A percentile compares a stretch with the other conserved stretches of the same genome.
phyloP scores from a whole-genome alignment of 2,329 filamentous ascomycete species.

The Scopulariopsis brevicaulis region DNA sequence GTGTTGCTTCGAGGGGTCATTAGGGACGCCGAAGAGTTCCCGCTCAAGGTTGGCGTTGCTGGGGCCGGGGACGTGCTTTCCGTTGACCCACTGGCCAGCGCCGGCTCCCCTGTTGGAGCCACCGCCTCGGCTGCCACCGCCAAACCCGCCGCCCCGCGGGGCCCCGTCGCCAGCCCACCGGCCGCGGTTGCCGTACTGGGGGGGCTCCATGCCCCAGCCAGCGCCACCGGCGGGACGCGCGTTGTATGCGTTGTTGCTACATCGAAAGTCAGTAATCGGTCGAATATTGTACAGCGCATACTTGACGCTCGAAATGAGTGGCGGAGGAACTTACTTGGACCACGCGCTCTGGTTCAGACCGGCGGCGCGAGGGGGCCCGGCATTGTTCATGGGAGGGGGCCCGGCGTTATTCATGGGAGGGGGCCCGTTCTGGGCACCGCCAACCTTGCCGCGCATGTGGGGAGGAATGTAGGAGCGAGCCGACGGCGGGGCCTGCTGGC shows the following conservation, averaged over 20 bases:
- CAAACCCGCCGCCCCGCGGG: constrained; percentile 27
- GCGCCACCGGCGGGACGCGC: constrained; percentile 15
- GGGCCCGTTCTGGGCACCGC: constrained; percentile 11
- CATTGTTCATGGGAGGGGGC: constrained; percentile 28
- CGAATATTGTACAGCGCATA: not conserved
- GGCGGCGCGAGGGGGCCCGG: constrained; percentile 19
- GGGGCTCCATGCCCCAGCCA: constrained; percentile 11
- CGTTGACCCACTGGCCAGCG: constrained; percentile 92
- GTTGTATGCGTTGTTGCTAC: constrained; percentile 35
- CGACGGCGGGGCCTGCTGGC: constrained; percentile 22
- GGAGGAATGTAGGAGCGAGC: constrained; percentile 71
- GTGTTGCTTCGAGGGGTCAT: constrained; percentile 90
- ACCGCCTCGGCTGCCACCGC: constrained; percentile 24
- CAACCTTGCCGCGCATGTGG: constrained; percentile 59
- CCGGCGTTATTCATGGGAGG: constrained; percentile 29
- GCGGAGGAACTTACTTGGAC: constrained; percentile 39
- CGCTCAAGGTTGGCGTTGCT: constrained; percentile 83
- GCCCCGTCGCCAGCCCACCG: constrained; percentile 17
- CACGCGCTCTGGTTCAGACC: constrained; percentile 54
- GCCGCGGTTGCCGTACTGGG: constrained; percentile 16
- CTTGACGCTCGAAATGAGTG: not conserved
- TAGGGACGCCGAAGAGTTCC: constrained; percentile 82
- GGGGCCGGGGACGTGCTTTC: constrained; percentile 89
- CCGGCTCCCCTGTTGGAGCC: constrained; percentile 58
- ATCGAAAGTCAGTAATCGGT: constrained; percentile 1